Conservation (phyloP, 2,329 filamentous ascomycete genomes). For the Fusarium xyrophilum region DNA sequence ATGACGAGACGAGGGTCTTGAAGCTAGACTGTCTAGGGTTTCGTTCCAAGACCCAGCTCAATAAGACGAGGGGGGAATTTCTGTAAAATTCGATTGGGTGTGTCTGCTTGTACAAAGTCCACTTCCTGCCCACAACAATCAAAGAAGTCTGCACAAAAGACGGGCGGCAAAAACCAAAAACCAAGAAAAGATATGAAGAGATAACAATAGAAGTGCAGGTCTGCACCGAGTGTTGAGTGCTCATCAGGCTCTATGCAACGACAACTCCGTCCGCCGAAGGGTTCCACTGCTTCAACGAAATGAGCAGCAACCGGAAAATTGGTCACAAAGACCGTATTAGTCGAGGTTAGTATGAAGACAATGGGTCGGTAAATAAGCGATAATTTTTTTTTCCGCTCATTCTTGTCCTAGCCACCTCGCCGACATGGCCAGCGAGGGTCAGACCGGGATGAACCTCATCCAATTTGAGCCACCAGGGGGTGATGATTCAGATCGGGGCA, state of each 20-base stretch:
- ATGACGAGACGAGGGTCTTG: conserved; percentile 30
- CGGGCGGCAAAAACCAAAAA: neutral
- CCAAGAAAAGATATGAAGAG: conserved; percentile 4
- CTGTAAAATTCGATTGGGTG: conserved; percentile 43
- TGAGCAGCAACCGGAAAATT: conserved; percentile 1
- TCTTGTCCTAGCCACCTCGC: conserved; percentile 24
- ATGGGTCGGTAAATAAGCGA: conserved; percentile 5
- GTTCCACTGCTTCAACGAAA: conserved; percentile 1
- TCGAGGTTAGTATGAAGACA: conserved; percentile 20
- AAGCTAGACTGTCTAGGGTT: conserved; percentile 37
- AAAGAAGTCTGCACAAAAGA: conserved; percentile 23
- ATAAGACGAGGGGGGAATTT: conserved; percentile 19
- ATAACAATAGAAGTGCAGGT: conserved; percentile 11
- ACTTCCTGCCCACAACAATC: conserved; percentile 39
- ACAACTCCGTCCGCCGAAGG: conserved; percentile 1
- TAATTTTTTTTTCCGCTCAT: conserved; percentile 26
- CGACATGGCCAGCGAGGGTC: conserved; percentile 3
- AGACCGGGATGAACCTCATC: conserved; percentile 4
- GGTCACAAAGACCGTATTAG: conserved; percentile 12
- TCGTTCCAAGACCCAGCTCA: conserved; percentile 29
- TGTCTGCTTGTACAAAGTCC: conserved; percentile 40
- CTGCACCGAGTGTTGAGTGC: conserved; percentile 7
- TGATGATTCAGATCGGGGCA: neutral
- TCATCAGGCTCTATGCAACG: conserved; percentile 12
- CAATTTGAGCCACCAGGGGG: conserved; percentile 2